Evolutionary conservation across 2,329 filamentous ascomycete genomes (phyloP), one percentile per base, ranked within the genome.

Genomic region (Magnaporthiopsis rhizophila): DNA sequence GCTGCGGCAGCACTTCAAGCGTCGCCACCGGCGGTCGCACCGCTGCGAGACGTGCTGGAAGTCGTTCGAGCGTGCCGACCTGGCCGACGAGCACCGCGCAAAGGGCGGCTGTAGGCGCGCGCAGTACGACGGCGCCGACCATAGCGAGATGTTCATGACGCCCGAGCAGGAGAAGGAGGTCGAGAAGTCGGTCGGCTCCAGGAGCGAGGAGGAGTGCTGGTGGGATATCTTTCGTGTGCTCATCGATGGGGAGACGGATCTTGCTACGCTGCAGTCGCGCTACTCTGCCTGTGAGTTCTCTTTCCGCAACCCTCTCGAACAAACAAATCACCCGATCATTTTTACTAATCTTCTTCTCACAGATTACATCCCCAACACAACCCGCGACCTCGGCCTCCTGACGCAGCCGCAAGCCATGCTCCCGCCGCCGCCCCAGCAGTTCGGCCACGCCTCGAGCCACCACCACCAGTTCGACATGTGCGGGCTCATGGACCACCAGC

Each of bases 1-100:
- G 21, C 62, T 63, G 28, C 32, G 57, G 6, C 62, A 63, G 62
- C 62, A 63, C 62, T 63, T 63, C 62, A 63, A 63, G 45, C 62
- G 62, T 13, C 28, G 30, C 18, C 62, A 63, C 62, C 58, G 38
- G 56, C 53, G 26, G 1, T 38, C 28, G 1, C 32, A 58, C 30
- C 62, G 62, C 62, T 63, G 62, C 62, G 45, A 59, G 62, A 53
- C 50, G 15, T 63, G 62, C 56, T 63, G 62, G 62, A 63, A 59
- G 62, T 32, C 32, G 18, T 57, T 58, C 12, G 62, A 63, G 62
- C 45, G 30, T 7, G 24, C 32, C 50, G 53, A 32, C n/a, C 30
- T 24, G 6, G 28, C 36, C 12, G 56, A 45, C 8, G 18, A 59
- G 21, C 62, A 63, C 56, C 26, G 53, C 18, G 18, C 32, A 6